phyloP scores from a whole-genome alignment of 148 eudicot genomes.

The Rhododendron henanense region DNA sequence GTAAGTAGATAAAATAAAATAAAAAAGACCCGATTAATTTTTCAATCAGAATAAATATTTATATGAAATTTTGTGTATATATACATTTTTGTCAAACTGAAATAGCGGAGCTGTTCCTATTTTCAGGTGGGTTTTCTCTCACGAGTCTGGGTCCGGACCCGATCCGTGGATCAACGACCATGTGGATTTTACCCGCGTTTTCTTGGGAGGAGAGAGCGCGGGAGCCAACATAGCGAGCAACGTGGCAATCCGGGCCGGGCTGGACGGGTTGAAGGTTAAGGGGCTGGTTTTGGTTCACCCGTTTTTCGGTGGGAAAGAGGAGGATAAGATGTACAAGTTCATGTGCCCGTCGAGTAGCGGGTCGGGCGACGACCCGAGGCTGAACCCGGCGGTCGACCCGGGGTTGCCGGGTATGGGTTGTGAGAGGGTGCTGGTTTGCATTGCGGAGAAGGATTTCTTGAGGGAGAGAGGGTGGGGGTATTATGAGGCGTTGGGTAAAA shows the following conservation, averaged over 20 bases:
- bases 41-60: too few relatives aligned
- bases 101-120: too few relatives aligned
- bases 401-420: conserved; percentile 16
- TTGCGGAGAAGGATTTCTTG: conserved; percentile 30
- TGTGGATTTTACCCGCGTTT: conserved; percentile 9
- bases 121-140: conserved; percentile 6
- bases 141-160: background rate
- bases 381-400: conserved; percentile 28
- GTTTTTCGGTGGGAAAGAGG: conserved; percentile 5
- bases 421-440: conserved; percentile 23
- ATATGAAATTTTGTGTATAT: too few relatives aligned
- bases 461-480: conserved; percentile 28
- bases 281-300: conserved; percentile 19
- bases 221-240: conserved; percentile 20
- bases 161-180: conserved; percentile 4
- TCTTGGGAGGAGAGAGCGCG: conserved; percentile 20
- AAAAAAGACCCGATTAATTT: background rate
- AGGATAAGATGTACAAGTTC: conserved; percentile 17
- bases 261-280: background rate
- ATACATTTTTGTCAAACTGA: too few relatives aligned
- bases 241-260: conserved; percentile 9
- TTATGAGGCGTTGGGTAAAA: conserved; percentile 21
- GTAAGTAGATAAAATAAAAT: too few relatives aligned
- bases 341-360: conserved; percentile 14
- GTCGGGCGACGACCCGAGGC: conserved; percentile 18